phyloP scores from a whole-genome alignment of 345 rosid species.

The Rhodamnia argentea region DNA sequence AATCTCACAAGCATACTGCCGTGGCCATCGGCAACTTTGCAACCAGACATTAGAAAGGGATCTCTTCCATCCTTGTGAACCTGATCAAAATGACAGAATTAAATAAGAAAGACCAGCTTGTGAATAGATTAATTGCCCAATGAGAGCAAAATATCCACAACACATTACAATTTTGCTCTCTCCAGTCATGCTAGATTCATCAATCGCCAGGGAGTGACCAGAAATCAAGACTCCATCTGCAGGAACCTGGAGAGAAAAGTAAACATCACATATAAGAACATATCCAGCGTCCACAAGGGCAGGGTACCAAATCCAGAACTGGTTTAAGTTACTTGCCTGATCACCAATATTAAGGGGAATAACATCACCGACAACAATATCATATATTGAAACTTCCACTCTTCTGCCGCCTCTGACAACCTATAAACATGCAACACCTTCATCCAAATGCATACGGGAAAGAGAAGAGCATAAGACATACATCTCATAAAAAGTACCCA shows the following conservation, averaged over 20 bases:
- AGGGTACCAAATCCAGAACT: background rate
- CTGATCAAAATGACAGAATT: constrained; percentile 20
- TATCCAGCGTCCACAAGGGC: background rate
- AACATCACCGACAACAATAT: constrained; percentile 90
- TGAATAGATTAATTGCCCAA: background rate
- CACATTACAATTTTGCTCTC: constrained; percentile 83
- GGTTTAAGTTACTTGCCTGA: constrained; percentile 43
- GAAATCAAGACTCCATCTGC: constrained; percentile 84
- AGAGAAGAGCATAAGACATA: background rate
- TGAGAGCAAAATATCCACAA: background rate
- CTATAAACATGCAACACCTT: constrained; percentile 18
- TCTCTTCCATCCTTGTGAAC: constrained; percentile 65
- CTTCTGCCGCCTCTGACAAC: constrained; percentile 81
- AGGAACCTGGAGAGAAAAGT: constrained; percentile 49
- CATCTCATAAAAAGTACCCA: constrained; percentile 5
- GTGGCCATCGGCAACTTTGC: constrained; percentile 96
- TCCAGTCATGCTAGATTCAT: constrained; percentile 99
- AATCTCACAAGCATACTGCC: constrained; percentile 83
- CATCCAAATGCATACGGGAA: background rate
- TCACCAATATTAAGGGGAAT: constrained; percentile 95
- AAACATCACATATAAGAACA: background rate
- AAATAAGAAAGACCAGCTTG: constrained; percentile 3
- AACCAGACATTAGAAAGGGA: constrained; percentile 98
- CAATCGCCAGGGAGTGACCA: constrained; percentile 83
- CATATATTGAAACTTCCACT: constrained; percentile 82